phyloP scores from a whole-genome alignment of 176 grass and related monocot species.

The Aegilops umbellulata region DNA sequence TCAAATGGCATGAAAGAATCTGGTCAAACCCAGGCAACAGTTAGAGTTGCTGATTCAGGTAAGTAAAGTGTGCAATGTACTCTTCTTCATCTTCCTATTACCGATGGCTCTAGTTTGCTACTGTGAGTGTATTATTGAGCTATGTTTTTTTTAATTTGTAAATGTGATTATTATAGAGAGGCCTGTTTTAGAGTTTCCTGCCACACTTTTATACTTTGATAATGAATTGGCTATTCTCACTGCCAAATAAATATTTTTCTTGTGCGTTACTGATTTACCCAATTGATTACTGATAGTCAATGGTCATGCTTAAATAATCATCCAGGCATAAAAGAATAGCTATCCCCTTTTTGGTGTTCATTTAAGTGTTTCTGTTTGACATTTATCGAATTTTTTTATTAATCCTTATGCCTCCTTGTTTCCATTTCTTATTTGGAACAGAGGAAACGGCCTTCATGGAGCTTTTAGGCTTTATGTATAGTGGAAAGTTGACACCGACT shows the following conservation, averaged over 20 bases:
- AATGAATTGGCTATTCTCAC: neutral
- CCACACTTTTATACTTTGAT: neutral
- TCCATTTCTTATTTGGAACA: constrained; percentile 38
- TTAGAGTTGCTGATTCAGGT: constrained; percentile 65
- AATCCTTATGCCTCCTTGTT: neutral
- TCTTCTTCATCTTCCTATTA: neutral
- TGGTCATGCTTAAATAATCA: neutral
- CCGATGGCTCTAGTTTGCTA: neutral
- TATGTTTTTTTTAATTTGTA: neutral
- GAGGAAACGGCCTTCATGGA: constrained; percentile 83
- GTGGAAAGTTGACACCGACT: neutral
- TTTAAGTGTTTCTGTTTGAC: neutral
- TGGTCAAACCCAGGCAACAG: constrained; percentile 65
- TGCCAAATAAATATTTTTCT: neutral
- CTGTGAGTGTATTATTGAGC: neutral
- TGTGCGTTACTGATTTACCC: neutral
- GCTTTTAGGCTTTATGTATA: constrained; percentile 25
- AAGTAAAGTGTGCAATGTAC: neutral
- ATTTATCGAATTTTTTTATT: neutral
- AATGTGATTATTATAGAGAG: neutral
- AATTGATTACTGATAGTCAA: neutral
- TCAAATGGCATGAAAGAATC: constrained; percentile 20
- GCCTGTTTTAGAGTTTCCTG: neutral
- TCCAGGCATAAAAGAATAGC: neutral
- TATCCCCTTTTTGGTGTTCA: neutral